Evolutionary conservation across 129 eudicot genomes (phyloP), one percentile per base, ranked within the genome.

Genomic region (Chrysanthemum makinoi): DNA sequence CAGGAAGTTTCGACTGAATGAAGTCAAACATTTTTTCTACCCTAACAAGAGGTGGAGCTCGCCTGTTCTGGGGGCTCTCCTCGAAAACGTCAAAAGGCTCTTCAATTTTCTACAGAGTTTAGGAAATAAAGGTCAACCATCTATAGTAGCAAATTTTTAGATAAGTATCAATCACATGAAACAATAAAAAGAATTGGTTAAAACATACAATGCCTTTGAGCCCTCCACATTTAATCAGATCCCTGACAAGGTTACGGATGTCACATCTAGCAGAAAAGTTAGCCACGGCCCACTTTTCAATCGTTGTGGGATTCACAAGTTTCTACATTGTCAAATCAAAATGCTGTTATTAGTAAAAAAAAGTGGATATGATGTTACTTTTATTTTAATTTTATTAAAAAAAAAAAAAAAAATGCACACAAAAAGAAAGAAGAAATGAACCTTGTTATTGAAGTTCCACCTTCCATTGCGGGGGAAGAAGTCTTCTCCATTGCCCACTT

Each of bases 11-110:
- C 2, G 94, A 61, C 62, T 72, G 81, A 64, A 89, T 75, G 2
- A 78, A 77, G 54, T 88, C 98, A 44, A 86, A 89, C 96, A 92
- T 86, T 64, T 92, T 92, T 39, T 92, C 98, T 6, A 92, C 96
- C 59, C 96, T 75, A 69, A 85, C 83, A 30, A 75, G 77, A 30
- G 94, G 89, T 10, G 96, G 96, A 44, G 90, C 90, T 26, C 96
- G 84, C 70, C 96, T 79, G 58, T 65, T 77, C 71, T 86, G 89
- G 0, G 87, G 89, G 48, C 68, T 84, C 77, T 92, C 98, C 18
- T 89, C 95, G 62, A 86, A 89, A 10, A 83, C 82, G 66, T 66
- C 83, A 39, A 80, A 63, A 5, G 89, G 94, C 8, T 73, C 75
- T 3, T 82, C 87, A 58, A 87, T 82, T 6, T 18, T 20, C 89